A percentile compares a stretch with the other conserved stretches of the same genome.
Conservation (phyloP, 2,329 filamentous ascomycete genomes). For the Colletotrichum karsti region DNA sequence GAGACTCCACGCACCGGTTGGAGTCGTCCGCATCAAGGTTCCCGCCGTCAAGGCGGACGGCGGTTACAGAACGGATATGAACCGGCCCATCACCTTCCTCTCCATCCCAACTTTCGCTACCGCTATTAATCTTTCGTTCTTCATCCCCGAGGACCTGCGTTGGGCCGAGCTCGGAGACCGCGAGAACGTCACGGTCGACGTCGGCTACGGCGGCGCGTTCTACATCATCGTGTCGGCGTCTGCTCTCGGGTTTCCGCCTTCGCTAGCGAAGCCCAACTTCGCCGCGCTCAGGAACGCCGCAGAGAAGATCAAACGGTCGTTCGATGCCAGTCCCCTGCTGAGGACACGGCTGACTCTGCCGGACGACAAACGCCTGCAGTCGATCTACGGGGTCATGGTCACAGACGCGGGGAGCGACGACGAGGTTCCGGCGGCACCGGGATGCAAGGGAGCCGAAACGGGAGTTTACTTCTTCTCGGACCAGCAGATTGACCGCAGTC, state of each 20-base stretch:
- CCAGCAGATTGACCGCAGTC: constrained; percentile 46
- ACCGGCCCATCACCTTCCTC: constrained; percentile 47
- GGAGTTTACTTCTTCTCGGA: constrained; percentile 54
- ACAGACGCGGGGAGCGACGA: constrained; percentile 33
- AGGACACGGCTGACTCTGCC: constrained; percentile 31
- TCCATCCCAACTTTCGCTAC: constrained; percentile 51
- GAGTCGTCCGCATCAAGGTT: constrained; percentile 49
- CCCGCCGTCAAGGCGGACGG: constrained; percentile 37
- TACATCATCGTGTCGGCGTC: constrained; percentile 46
- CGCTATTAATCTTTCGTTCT: constrained; percentile 39
- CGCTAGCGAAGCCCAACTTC: constrained; percentile 38
- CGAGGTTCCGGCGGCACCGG: constrained; percentile 7
- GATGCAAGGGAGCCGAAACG: constrained; percentile 42
- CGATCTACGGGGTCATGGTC: constrained; percentile 51
- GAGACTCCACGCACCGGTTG: constrained; percentile 53
- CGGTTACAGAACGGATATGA: constrained; percentile 42
- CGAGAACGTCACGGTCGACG: constrained; percentile 38
- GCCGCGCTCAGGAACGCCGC: constrained; percentile 40
- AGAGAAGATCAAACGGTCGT: constrained; percentile 38
- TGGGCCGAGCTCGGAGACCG: constrained; percentile 47
- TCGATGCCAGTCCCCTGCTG: constrained; percentile 31
- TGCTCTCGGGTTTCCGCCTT: constrained; percentile 46
- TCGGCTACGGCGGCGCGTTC: constrained; percentile 55
- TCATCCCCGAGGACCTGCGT: constrained; percentile 36
- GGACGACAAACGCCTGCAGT: constrained; percentile 40